Base-by-base conservation (phyloP, 352 stramenopile genomes). In the Pythium graminicola region DNA sequence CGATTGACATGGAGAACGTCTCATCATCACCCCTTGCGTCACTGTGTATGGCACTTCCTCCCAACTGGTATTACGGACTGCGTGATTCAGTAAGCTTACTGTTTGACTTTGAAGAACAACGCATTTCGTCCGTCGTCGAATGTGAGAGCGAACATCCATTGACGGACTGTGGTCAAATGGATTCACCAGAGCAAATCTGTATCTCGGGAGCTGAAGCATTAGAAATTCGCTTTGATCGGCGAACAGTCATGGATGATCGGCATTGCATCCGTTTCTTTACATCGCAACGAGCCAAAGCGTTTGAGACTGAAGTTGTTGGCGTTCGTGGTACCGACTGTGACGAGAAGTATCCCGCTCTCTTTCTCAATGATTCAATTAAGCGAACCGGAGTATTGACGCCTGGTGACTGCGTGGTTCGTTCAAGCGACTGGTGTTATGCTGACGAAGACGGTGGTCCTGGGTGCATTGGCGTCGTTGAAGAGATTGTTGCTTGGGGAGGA, bases 371-470 rank as follows among this genome's bases (percentile, higher is more conserved):
- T 17, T 41, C 42, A 6, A 33, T 60, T 22, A 71, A 73, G 9
- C 54, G 60, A 17, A 39, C 32, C 4, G 64, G 39, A 9, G 45
- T 73, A 9, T 28, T 78, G 45, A 74, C 66, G 27, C 51, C 70
- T 22, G 72, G 69, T 1, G 75, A 92, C 29, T 39, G 58, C 10
- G 78, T 92, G 2, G 60, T 85, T 41, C 69, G 79, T 4, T 81
- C 79, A 14, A 60, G 55, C 23, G 78, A 90, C 36, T 92, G 81
- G 81, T 63, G 73, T 40, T 90, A 88, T 48, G 78, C 56, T 3
- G 59, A 89, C 26, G 81, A 92, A 72, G 81, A 90, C 45, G 81
- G 81, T 27, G 75, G 73, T 6, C 22, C 62, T 19, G 81, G 81
- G n/a, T 72, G 63, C 36, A 24, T 85, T 8, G 81, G 81, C 19